These are phyloP conservation scores for Apiospora aurea DNA, from an alignment of 2,329 filamentous ascomycete genomes.

Conservation along the genomic window DNA sequence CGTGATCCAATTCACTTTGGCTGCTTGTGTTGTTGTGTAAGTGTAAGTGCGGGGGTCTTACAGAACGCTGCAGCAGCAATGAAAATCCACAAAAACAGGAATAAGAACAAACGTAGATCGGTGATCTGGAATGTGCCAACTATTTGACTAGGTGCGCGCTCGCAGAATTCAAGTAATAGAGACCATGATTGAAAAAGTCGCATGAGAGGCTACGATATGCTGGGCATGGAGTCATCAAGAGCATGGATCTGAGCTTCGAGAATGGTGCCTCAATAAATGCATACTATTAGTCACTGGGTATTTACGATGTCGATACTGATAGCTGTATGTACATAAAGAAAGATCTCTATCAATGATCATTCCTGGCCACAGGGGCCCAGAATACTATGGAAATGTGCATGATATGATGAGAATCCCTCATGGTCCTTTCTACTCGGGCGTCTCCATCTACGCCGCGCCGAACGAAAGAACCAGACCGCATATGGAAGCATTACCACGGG, in stretches of 20 bases:
- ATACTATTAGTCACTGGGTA: neutral
- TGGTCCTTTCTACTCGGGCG: neutral
- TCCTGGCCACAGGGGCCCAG: neutral
- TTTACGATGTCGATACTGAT: neutral
- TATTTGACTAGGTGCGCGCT: neutral
- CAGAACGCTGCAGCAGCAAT: too few relatives aligned
- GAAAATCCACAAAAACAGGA: neutral
- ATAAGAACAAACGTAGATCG: neutral
- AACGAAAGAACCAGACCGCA: neutral
- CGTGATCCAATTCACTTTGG: neutral
- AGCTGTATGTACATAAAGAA: neutral
- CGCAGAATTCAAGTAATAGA: neutral
- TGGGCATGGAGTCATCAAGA: neutral
- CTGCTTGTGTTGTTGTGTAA: neutral
- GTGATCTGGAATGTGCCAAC: neutral
- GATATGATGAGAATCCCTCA: neutral
- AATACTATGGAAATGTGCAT: neutral
- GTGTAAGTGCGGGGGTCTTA: too few relatives aligned
- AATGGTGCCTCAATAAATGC: neutral
- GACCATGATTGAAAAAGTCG: neutral
- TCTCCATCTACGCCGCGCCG: neutral
- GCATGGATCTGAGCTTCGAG: neutral
- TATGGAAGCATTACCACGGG: constrained; percentile 56
- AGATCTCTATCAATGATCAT: neutral
- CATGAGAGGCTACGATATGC: neutral